phyloP scores from a whole-genome alignment of 2,329 filamentous ascomycete species.

The Ceratocystis lukuohia region DNA sequence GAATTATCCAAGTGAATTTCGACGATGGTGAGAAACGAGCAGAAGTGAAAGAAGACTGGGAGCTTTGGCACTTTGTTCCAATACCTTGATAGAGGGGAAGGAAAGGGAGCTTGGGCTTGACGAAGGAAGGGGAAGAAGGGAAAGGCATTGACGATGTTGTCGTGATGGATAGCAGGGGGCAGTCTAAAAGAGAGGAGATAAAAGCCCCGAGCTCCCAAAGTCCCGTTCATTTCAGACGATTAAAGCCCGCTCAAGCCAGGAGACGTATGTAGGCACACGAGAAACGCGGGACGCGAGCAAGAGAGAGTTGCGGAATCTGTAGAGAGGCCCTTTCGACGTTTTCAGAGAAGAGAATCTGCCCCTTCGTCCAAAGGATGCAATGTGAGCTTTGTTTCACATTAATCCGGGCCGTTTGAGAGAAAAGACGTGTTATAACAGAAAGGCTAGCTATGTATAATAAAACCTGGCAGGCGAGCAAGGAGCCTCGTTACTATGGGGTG shows the following conservation, averaged over 20 bases:
- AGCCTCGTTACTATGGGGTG: no score
- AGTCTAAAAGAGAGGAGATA: background rate
- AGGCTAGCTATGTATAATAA: no score
- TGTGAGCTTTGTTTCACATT: slow-evolving; percentile 4
- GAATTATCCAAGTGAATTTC: background rate
- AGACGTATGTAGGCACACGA: background rate
- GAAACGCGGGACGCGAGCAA: background rate
- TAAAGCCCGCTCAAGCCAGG: background rate
- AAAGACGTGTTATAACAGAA: no score
- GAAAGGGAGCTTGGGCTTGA: background rate
- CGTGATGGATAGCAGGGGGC: background rate
- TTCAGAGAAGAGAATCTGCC: background rate
- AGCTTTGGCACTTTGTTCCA: background rate
- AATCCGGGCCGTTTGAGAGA: background rate
- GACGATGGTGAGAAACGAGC: background rate
- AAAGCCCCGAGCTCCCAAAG: background rate
- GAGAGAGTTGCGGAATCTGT: background rate
- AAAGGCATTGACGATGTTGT: background rate
- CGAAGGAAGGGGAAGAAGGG: background rate
- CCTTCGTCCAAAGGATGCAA: background rate
- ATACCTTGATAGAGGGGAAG: background rate
- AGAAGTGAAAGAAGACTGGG: background rate
- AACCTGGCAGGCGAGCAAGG: no score
- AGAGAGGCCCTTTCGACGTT: no score
- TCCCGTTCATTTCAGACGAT: slow-evolving; percentile 1